Evolutionary conservation across 1,139 yeast genomes (phyloP).

Genomic region (Zhuliangozyma parablackwelliae): DNA sequence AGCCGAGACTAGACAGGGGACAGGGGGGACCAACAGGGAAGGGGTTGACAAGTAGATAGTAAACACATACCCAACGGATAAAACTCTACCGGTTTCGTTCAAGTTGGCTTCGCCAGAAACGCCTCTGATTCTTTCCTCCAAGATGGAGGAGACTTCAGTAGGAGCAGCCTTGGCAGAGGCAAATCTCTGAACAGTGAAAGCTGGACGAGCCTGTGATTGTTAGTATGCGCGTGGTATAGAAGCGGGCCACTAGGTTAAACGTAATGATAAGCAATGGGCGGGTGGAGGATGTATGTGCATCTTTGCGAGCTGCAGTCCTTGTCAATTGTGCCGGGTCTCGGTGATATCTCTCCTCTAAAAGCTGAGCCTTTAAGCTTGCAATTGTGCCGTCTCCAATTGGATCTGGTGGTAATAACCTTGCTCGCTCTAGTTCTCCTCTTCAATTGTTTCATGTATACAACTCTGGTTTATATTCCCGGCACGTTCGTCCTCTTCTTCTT

Average conservation of each 20-base stretch:
- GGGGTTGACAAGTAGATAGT: too few relatives aligned
- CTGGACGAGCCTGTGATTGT: constrained; percentile 62
- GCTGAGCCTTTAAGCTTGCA: too few relatives aligned
- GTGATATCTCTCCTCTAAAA: too few relatives aligned
- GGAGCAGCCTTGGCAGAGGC: constrained; percentile 99
- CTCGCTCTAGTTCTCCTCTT: too few relatives aligned
- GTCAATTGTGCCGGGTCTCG: too few relatives aligned
- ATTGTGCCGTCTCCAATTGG: too few relatives aligned
- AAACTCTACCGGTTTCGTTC: constrained; percentile 99
- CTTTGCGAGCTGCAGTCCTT: too few relatives aligned
- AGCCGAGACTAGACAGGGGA: not conserved
- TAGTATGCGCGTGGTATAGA: not conserved
- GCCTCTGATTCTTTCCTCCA: constrained; percentile 99
- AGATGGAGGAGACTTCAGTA: constrained; percentile 97
- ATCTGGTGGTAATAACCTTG: too few relatives aligned
- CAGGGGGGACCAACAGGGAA: not conserved
- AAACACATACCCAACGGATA: constrained; percentile 82
- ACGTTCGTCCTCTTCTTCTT: too few relatives aligned
- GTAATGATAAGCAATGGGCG: not conserved
- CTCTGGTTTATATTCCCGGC: too few relatives aligned
- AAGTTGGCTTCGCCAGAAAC: constrained; percentile 96
- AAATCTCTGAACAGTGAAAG: constrained; percentile 62
- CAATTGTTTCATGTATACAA: too few relatives aligned
- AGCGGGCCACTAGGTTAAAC: not conserved
- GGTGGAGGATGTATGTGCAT: too few relatives aligned